Evolutionary conservation across 192 early-diverging fungal genomes (phyloP).

Genomic region (Backusella luteola): DNA sequence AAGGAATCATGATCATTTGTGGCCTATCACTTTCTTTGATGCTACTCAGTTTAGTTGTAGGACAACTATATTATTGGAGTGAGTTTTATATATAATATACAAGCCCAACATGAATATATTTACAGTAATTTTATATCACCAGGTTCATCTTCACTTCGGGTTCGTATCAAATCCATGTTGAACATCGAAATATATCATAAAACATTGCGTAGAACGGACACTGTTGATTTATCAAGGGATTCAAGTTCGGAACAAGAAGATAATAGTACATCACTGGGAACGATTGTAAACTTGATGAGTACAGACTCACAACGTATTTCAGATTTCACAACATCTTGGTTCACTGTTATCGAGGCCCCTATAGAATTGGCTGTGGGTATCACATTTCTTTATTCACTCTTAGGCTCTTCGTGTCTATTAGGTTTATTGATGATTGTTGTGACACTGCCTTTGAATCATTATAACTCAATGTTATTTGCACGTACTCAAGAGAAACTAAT

Average conservation of each 20-base stretch:
- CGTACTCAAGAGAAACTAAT: conserved; percentile 61
- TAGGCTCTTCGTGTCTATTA: conserved; percentile 40
- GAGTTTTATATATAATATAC: neutral
- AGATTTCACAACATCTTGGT: conserved; percentile 43
- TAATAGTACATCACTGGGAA: conserved; percentile 28
- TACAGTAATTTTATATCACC: neutral
- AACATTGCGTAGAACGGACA: conserved; percentile 57
- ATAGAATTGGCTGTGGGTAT: conserved; percentile 47
- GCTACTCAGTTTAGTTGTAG: conserved; percentile 39
- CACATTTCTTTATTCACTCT: conserved; percentile 34
- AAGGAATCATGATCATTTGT: conserved; percentile 55
- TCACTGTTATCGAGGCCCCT: conserved; percentile 46
- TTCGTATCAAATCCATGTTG: conserved; percentile 26
- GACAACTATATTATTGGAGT: conserved; percentile 34
- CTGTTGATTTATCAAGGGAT: conserved; percentile 38
- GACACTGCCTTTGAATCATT: conserved; percentile 41
- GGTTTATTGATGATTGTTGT: conserved; percentile 45
- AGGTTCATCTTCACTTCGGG: conserved; percentile 29
- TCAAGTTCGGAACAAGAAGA: conserved; percentile 37
- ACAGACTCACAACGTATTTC: conserved; percentile 47
- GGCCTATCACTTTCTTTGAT: conserved; percentile 56
- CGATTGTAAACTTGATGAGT: conserved; percentile 43
- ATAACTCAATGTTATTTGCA: conserved; percentile 33
- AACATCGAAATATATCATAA: conserved; percentile 61
- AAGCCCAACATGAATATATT: neutral